Percentiles rank a stretch among this genome's conserved stretches.
These are phyloP conservation scores for Capronia epimyces DNA, from an alignment of 2,329 filamentous ascomycete species.

Conservation along the genomic window DNA sequence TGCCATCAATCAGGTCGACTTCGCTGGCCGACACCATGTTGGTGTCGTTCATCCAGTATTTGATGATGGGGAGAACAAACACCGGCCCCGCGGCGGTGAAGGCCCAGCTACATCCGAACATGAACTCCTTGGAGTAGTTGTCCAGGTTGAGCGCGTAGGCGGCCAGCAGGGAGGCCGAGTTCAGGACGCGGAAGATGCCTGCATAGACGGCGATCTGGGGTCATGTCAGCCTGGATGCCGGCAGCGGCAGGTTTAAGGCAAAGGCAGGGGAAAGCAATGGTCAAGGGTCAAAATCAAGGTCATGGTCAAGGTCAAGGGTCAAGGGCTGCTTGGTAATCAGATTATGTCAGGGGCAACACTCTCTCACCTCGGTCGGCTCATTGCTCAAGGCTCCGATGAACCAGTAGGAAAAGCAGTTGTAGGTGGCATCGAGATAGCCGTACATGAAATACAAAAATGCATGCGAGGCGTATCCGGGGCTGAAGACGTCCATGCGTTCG, in stretches of 20 bases:
- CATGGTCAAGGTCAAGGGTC: no score
- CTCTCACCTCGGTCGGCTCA: not conserved
- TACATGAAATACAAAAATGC: not conserved
- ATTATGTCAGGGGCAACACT: no score
- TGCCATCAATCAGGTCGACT: not conserved
- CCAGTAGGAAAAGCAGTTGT: not conserved
- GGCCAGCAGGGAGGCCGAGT: not conserved
- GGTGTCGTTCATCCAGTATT: slow-evolving; percentile 6
- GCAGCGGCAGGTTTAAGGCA: not conserved
- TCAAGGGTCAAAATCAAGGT: no score
- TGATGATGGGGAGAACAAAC: not conserved
- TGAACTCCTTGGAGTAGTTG: slow-evolving; percentile 6
- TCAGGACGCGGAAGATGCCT: slow-evolving; percentile 18
- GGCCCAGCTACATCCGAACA: slow-evolving; percentile 30
- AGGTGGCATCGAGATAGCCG: not conserved
- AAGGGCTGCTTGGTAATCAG: no score
- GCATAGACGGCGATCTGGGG: slow-evolving; percentile 19
- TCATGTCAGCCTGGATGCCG: slow-evolving; percentile 7
- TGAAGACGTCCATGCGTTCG: not conserved
- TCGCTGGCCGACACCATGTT: not conserved
- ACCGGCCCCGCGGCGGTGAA: not conserved
- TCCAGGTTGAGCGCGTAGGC: not conserved
- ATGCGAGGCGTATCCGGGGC: not conserved
- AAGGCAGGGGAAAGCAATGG: not conserved
- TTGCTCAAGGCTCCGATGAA: not conserved